These are phyloP conservation scores for Tanacetum coccineum DNA, from an alignment of 129 eudicot genomes.

Conservation along the genomic window DNA sequence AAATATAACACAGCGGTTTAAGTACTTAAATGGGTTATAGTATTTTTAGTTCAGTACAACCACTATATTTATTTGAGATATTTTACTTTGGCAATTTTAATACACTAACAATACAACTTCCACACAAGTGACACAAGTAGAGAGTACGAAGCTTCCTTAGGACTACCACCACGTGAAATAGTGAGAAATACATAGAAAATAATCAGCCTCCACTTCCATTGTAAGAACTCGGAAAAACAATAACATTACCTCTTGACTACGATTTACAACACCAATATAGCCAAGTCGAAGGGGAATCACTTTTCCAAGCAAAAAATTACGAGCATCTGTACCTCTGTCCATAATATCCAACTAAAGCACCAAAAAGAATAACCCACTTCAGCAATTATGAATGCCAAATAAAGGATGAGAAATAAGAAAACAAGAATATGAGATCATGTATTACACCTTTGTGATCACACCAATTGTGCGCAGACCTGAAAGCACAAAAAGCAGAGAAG, in stretches of 20 bases:
- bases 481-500: constrained; percentile 18
- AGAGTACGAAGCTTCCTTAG: constrained; percentile 5
- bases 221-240: background rate
- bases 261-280: constrained; percentile 92
- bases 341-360: constrained; percentile 86
- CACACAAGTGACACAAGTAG: too few species aligned
- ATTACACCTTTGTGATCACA: constrained; percentile 80
- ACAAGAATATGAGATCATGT: constrained; percentile 12
- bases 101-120: constrained; percentile 5
- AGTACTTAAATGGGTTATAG: too few species aligned
- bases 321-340: constrained; percentile 99
- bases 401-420: constrained; percentile 7
- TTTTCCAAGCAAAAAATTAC: constrained; percentile 94
- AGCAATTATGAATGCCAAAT: background rate
- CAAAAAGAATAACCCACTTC: constrained; percentile 22
- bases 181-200: background rate
- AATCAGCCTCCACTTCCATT: background rate
- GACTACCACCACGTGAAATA: background rate
- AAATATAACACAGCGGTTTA: background rate
- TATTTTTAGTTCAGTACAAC: too few species aligned
- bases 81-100: constrained; percentile 7
- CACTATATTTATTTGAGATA: too few species aligned
- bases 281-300: constrained; percentile 95
- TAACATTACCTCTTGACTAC: constrained; percentile 90
- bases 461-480: constrained; percentile 97